Evolutionary conservation across 2,329 filamentous ascomycete genomes (phyloP).

Genomic region (Fusarium sp.): DNA sequence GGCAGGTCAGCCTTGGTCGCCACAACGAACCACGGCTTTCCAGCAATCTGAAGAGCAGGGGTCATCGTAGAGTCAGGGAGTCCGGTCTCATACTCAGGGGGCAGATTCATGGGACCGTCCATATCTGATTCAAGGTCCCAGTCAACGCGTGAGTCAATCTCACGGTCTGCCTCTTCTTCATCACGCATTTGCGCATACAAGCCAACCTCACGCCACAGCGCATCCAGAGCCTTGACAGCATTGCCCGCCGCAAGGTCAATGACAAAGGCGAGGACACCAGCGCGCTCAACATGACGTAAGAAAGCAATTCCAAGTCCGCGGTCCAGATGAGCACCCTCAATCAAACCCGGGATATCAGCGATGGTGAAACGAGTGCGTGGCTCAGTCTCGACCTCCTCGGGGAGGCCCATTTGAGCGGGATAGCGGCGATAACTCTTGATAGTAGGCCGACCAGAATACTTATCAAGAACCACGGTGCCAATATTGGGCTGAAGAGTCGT

Average conservation of each 20-base stretch:
- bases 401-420: slow-evolving; percentile 52
- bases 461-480: slow-evolving; percentile 92
- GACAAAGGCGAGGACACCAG: slow-evolving; percentile 92
- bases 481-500: slow-evolving; percentile 96
- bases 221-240: slow-evolving; percentile 80
- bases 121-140: slow-evolving; percentile 67
- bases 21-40: slow-evolving; percentile 96
- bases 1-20: slow-evolving; percentile 92
- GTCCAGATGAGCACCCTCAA: slow-evolving; percentile 92
- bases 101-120: slow-evolving; percentile 42
- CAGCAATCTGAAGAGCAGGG: slow-evolving; percentile 78
- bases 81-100: slow-evolving; percentile 29
- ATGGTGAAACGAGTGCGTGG: slow-evolving; percentile 87
- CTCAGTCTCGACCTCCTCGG: slow-evolving; percentile 59
- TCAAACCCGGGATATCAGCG: slow-evolving; percentile 94
- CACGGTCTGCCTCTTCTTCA: slow-evolving; percentile 75
- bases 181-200: slow-evolving; percentile 85
- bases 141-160: slow-evolving; percentile 67
- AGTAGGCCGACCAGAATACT: slow-evolving; percentile 80
- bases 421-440: slow-evolving; percentile 53
- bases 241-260: slow-evolving; percentile 85
- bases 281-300: slow-evolving; percentile 92
- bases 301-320: slow-evolving; percentile 92
- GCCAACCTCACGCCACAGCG: slow-evolving; percentile 90
- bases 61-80: slow-evolving; percentile 17